Base-by-base conservation (phyloP, 441 rosid species). In the Raphanus hybrid region DNA sequence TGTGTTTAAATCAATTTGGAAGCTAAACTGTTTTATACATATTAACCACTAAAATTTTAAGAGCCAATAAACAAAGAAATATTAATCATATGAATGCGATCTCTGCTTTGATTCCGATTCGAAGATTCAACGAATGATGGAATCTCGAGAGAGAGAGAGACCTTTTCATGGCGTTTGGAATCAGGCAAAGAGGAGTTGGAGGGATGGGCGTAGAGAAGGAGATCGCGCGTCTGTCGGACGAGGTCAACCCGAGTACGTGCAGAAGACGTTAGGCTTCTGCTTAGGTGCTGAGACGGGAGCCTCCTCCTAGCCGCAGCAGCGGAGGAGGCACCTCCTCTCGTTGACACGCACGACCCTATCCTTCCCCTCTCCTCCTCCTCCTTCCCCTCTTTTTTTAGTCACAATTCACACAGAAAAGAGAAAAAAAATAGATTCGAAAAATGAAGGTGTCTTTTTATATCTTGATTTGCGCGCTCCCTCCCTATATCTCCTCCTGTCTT, bases 81-180 rank as follows among this genome's bases (percentile, higher is more conserved):
- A 23, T 23, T 23, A 23, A 23, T 48, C 0, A 48, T 48, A 48
- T n/a, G 52, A 45, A 12, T 45, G 37, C 48, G 29, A 69, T 57
- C 58, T 12, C 18, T 58, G 63, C 63, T 55, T 54, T 52, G 10
- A 54, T 57, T 57, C 1, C 10, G 45, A 15, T 45, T n/a, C 63
- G 3, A 32, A 68, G 58, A 45, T 57, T 29, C 11, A 41, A 10
- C 15, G 37, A 4, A 39, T 23, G 5, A 27, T 34, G 39, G 57
- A 15, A 16, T 16, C 9, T 29, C 34, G 34, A 29, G 18, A 11
- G 15, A 39, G 6, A 35, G 39, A 35, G 6, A 34, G 62, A 92
- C 99, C 99, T 91, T 95, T 77, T 95, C 99, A 18, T 95, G 98
- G 50, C 92, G 96, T 83, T 89, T 92, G 70, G 81, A 55, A 37